Base-by-base conservation (phyloP, 768 basidiomycete species). In the Russula brevipes region DNA sequence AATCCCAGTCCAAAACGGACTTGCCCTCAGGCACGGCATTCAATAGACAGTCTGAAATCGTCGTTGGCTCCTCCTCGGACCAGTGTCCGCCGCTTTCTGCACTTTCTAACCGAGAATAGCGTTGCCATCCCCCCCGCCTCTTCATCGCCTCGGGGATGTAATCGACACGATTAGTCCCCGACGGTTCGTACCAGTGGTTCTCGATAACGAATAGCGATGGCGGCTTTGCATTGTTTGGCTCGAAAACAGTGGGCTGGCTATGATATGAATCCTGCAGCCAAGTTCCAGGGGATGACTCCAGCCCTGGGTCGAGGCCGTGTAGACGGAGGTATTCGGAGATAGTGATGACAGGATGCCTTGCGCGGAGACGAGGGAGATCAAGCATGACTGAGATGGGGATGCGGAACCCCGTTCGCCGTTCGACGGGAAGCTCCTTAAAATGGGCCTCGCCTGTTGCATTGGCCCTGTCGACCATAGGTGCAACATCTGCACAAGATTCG, bases 291-390 rank as follows among this genome's bases (percentile, higher is more conserved):
- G 71, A 70, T 59, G 70, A 69, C 59, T 80, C 79, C 17, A 69
- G 59, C 5, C 70, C 66, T 31, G 75, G 73, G 9, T 72, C 56
- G 47, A 76, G 72, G 41, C 68, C 69, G 57, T 81, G 77, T 33
- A 80, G 71, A 33, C 74, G 74, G 60, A 80, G 74, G 60, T 77
- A 80, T 49, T 80, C 79, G 5, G 76, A 70, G 45, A 75, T 68
- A 17, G 76, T 75, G 64, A 81, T 60, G 52, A 80, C 75, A 19
- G 76, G 69, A 9, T 78, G 73, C 1, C 57, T 66, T 42, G 62
- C 61, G 47, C 78, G 77, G 8, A 80, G 73, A 60, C 73, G 73
- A 36, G 76, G 74, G 44, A 80, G 63, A 63, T 80, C 76, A 52
- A 80, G 63, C 79, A 80, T 78, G 63, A 72, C 33, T 57, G 74